Evolutionary conservation across 305 asterid species (phyloP).

Genomic region (Petunia hybrid): DNA sequence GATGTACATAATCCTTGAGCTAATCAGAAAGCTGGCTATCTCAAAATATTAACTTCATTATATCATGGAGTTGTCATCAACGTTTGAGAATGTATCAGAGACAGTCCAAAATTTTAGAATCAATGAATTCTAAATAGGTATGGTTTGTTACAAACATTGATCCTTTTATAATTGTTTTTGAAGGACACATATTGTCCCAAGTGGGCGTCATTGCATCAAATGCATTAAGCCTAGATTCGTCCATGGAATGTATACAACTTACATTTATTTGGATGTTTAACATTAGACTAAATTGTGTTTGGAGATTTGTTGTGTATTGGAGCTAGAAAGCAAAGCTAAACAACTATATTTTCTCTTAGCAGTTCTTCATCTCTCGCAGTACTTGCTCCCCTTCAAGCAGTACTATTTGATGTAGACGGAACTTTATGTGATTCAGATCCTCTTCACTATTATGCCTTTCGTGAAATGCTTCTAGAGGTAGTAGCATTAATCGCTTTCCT

Average conservation of each 20-base stretch:
- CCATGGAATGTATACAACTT: background rate
- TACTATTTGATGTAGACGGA: constrained; percentile 89
- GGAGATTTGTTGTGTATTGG: background rate
- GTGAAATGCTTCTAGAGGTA: constrained; percentile 88
- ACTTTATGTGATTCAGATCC: constrained; percentile 95
- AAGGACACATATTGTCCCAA: background rate
- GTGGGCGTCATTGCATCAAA: constrained; percentile 14
- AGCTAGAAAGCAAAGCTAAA: constrained; percentile 10
- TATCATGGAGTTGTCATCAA: background rate
- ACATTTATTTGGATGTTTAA: background rate
- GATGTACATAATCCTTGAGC: too few species aligned
- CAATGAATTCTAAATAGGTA: background rate
- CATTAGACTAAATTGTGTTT: background rate
- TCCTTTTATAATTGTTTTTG: background rate
- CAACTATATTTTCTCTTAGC: constrained; percentile 44
- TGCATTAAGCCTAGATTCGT: background rate
- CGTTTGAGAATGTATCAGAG: background rate
- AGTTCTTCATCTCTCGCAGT: constrained; percentile 61
- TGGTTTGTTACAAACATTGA: background rate
- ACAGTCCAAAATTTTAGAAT: background rate
- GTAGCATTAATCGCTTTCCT: background rate
- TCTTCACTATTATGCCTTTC: constrained; percentile 73
- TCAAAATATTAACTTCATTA: background rate
- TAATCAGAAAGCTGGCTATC: background rate
- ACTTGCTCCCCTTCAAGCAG: constrained; percentile 90